A percentile compares a stretch with the other conserved stretches of the same genome.
phyloP scores from a whole-genome alignment of 805 yeast species.

The Monosporozyma aquatica region DNA sequence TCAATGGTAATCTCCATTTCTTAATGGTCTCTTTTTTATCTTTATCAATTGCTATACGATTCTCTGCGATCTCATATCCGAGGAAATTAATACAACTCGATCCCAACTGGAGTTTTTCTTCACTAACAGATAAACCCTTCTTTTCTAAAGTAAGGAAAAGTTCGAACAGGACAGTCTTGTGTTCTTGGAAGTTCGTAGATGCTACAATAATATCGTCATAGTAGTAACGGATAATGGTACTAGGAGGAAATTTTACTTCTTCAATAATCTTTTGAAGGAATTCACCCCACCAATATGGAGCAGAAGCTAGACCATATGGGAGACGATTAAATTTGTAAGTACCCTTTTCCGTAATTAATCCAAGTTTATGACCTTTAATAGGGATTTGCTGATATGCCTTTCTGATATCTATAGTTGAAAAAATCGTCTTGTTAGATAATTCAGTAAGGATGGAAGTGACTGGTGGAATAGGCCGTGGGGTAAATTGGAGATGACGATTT shows the following conservation, averaged over 20 bases:
- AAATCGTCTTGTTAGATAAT: slow-evolving; percentile 2
- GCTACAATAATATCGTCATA: slow-evolving; percentile 4
- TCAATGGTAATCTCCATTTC: slow-evolving; percentile 1
- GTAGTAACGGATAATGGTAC: slow-evolving; percentile 2
- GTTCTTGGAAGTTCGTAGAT: background rate
- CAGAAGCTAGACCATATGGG: slow-evolving; percentile 3
- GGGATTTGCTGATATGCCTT: slow-evolving; percentile 9
- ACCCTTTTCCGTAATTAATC: slow-evolving; percentile 5
- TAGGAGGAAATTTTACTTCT: background rate
- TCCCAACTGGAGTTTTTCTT: slow-evolving; percentile 1
- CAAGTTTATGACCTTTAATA: slow-evolving; percentile 3
- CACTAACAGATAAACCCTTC: slow-evolving; percentile 4
- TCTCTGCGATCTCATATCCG: slow-evolving; percentile 1
- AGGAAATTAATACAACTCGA: background rate
- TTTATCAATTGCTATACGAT: slow-evolving; percentile 2
- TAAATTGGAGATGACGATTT: slow-evolving; percentile 3
- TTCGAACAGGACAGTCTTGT: background rate
- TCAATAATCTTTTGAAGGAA: slow-evolving; percentile 2
- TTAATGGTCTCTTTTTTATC: slow-evolving; percentile 1
- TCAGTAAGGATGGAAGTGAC: slow-evolving; percentile 5
- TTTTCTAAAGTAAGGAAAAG: background rate
- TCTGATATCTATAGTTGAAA: slow-evolving; percentile 7
- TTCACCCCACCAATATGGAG: slow-evolving; percentile 7
- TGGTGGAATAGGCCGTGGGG: slow-evolving; percentile 6
- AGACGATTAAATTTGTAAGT: slow-evolving; percentile 4